phyloP scores from a whole-genome alignment of 2,329 filamentous ascomycete genomes.

The Sporothrix curviconia region DNA sequence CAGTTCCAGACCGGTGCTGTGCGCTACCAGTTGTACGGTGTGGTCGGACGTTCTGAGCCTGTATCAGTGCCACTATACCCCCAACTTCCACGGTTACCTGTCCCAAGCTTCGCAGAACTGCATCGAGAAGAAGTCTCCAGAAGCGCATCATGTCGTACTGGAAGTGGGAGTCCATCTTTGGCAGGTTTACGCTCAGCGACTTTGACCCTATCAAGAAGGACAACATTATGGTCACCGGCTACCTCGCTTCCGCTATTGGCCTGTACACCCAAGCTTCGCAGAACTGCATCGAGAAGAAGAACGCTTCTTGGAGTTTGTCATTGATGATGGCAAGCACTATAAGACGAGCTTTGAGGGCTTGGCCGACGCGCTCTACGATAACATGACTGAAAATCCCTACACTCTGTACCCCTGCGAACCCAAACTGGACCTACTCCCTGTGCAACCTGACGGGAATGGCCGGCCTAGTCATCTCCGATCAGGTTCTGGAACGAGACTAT shows the following conservation, averaged over 20 bases:
- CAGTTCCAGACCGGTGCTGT: neutral
- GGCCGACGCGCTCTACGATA: neutral
- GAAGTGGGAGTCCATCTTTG: neutral
- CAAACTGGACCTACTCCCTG: neutral
- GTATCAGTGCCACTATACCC: neutral
- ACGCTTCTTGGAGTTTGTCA: neutral
- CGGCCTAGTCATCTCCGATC: neutral
- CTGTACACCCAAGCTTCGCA: neutral
- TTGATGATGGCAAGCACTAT: neutral
- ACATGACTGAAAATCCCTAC: neutral
- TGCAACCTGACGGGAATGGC: neutral
- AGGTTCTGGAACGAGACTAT: neutral
- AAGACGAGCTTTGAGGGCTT: neutral
- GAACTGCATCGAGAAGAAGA: neutral
- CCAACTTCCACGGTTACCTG: neutral
- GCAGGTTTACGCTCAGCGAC: neutral
- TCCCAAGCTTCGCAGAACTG: neutral
- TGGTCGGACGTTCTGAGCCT: neutral
- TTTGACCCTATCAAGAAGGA: neutral
- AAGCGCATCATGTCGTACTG: neutral
- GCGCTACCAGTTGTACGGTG: neutral
- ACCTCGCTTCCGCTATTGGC: neutral
- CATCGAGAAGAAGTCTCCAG: neutral
- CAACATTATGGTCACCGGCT: constrained; percentile 3
- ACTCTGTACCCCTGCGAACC: neutral